These are phyloP conservation scores for Chlorella sp. DNA, from an alignment of 139 green algal species.

Conservation along the genomic window DNA sequence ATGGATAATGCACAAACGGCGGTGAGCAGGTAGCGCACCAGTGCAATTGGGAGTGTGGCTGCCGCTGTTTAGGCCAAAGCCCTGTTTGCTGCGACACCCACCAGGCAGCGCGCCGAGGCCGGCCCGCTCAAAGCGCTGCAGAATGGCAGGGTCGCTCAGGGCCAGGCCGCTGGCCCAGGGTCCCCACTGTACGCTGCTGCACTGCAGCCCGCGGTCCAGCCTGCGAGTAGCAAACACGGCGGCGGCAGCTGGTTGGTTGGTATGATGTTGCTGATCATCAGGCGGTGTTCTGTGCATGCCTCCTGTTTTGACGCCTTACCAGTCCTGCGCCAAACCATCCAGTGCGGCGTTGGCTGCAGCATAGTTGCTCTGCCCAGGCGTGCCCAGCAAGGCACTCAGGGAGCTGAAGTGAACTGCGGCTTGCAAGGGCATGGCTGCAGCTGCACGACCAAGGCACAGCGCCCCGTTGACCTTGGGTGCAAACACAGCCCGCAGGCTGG, in stretches of 20 bases:
- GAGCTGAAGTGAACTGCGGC: constrained; percentile 65
- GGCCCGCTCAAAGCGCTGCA: constrained; percentile 9
- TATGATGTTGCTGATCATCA: too few relatives aligned
- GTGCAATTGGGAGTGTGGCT: too few relatives aligned
- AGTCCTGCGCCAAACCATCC: constrained; percentile 45
- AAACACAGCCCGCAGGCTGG: constrained; percentile 47
- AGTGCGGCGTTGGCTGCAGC: constrained; percentile 75
- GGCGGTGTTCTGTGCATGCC: too few relatives aligned
- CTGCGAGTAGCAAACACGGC: too few relatives aligned
- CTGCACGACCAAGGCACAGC: neutral
- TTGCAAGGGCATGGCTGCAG: constrained; percentile 31
- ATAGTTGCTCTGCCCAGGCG: constrained; percentile 80
- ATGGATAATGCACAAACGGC: too few relatives aligned
- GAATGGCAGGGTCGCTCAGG: neutral
- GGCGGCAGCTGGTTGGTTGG: too few relatives aligned
- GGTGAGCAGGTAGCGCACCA: too few relatives aligned
- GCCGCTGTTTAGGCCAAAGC: too few relatives aligned
- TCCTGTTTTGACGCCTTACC: too few relatives aligned
- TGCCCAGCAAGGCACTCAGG: constrained; percentile 72
- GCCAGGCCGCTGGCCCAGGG: constrained; percentile 59
- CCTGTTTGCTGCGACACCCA: neutral
- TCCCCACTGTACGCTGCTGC: constrained; percentile 56
- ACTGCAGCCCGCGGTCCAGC: neutral
- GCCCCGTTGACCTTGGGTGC: constrained; percentile 60
- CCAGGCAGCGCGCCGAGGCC: constrained; percentile 26